Percentiles rank a stretch among this genome's conserved stretches.
These are phyloP conservation scores for Ogataea pilisensis DNA, from an alignment of 805 yeast genomes.

Conservation along the genomic window DNA sequence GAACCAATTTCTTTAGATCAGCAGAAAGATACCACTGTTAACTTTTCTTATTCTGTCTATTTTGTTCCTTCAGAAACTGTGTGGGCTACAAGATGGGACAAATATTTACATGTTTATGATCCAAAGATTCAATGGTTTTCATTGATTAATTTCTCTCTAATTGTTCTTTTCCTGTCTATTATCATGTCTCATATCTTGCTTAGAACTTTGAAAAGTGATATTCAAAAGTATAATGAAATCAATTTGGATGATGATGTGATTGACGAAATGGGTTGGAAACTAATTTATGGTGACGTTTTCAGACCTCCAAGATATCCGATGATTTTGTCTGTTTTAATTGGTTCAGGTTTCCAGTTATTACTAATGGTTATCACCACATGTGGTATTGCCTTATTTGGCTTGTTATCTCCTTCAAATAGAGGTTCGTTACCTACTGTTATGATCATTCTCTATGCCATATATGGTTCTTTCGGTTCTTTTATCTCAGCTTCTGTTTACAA, in stretches of 20 bases:
- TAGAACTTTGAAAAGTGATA: constrained; percentile 79
- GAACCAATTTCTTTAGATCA: constrained; percentile 46
- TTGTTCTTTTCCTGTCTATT: constrained; percentile 71
- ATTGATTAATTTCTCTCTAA: constrained; percentile 75
- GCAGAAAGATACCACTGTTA: constrained; percentile 52
- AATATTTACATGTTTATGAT: constrained; percentile 85
- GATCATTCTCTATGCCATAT: constrained; percentile 77
- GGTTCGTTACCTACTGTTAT: constrained; percentile 89
- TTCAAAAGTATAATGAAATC: constrained; percentile 82
- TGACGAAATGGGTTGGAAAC: constrained; percentile 96
- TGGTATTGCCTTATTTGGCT: constrained; percentile 80
- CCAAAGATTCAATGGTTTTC: constrained; percentile 97
- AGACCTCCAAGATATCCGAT: constrained; percentile 72
- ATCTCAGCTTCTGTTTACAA: constrained; percentile 84
- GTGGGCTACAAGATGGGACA: constrained; percentile 99
- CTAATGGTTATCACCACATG: constrained; percentile 72
- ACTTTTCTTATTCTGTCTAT: constrained; percentile 77
- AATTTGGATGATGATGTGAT: constrained; percentile 82
- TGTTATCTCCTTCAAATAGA: constrained; percentile 89
- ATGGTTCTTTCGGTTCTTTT: constrained; percentile 81
- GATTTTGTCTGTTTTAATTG: constrained; percentile 74
- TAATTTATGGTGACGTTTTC: constrained; percentile 92
- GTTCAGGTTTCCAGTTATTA: constrained; percentile 83
- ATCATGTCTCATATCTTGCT: constrained; percentile 75
- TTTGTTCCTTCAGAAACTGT: constrained; percentile 68